Conservation (phyloP, 805 yeast genomes). For the Spathaspora boniae region DNA sequence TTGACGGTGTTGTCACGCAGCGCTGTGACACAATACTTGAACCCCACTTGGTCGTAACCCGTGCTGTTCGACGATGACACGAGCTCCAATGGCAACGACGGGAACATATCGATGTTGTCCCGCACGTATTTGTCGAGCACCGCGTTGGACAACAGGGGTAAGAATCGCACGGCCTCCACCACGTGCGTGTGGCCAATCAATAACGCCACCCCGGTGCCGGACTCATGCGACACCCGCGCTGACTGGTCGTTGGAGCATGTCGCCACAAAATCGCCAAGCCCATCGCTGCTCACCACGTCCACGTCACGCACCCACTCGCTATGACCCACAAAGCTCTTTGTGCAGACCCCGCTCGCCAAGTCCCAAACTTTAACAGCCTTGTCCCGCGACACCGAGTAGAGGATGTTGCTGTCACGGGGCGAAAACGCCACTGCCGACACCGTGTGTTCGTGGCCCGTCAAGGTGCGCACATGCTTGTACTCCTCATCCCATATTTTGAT, state of each 20-base stretch:
- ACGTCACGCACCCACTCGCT: conserved; percentile 83
- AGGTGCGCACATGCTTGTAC: conserved; percentile 53
- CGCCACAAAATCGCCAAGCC: conserved; percentile 53
- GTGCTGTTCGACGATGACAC: conserved; percentile 17
- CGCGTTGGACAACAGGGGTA: conserved; percentile 50
- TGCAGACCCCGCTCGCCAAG: conserved; percentile 61
- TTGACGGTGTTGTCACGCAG: conserved; percentile 74
- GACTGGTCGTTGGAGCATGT: conserved; percentile 81
- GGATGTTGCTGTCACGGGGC: conserved; percentile 38
- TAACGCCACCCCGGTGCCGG: conserved; percentile 65
- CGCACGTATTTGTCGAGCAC: conserved; percentile 46
- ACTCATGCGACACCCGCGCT: conserved; percentile 60
- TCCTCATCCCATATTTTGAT: conserved; percentile 71
- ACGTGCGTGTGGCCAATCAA: conserved; percentile 82
- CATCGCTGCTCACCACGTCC: conserved; percentile 31
- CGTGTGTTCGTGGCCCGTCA: conserved; percentile 86
- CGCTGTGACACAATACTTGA: conserved; percentile 71
- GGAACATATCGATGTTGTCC: conserved; percentile 26
- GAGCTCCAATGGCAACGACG: conserved; percentile 31
- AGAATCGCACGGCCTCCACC: conserved; percentile 65
- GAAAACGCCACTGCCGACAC: conserved; percentile 63
- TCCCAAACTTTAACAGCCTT: conserved; percentile 64
- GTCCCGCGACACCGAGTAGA: conserved; percentile 66
- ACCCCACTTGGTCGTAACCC: conserved; percentile 43
- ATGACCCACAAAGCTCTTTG: conserved; percentile 69